Evolutionary conservation across 441 rosid genomes (phyloP), one percentile per base, ranked within the genome.

Genomic region (Erysimum pusillum): DNA sequence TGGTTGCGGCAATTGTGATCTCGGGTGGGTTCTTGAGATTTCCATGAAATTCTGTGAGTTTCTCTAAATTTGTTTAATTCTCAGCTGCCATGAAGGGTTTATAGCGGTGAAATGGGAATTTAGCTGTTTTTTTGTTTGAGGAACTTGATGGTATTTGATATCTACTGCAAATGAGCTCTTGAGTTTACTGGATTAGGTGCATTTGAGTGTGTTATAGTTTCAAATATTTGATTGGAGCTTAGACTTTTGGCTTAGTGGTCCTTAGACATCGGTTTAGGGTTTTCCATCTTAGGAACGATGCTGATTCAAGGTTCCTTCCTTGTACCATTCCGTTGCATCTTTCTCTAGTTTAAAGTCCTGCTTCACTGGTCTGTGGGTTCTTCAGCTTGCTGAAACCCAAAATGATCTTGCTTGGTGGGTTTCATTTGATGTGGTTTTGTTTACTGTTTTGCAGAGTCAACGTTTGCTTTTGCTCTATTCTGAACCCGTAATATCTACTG

Each of bases 1-100:
- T 61, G 17, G 38, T 56, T 52, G 59, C 9, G 42, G 53, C 69
- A 59, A 5, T 70, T 69, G 73, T 74, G 87, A 80, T 86, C 82
- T 85, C 74, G 18, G 67, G 49, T 56, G 58, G 46, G 61, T 54
- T 61, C 45, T 25, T 34, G 46, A 39, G 44, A 59, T 71, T 67
- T 74, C 72, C 62, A 54, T 38, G 72, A 71, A 73, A 66, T 70
- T 73, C 62, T 73, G 31, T 34, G 32, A 52, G 45, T 60, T 61
- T 70, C 34, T 25, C 28, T 25, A 25, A 2, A 25, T 25, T 25
- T 25, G 28, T 25, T 25, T 25, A 25, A 25, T 25, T 25, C 3
- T 25, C 65, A 62, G 67, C 13, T 66, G 81, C 46, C 45, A 57
- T 46, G 38, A 15, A 54, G 53, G 46, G 15, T 42, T 52, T 76